Base-by-base conservation (phyloP, 164 flowering plant genomes). In the Aristolochia californica region DNA sequence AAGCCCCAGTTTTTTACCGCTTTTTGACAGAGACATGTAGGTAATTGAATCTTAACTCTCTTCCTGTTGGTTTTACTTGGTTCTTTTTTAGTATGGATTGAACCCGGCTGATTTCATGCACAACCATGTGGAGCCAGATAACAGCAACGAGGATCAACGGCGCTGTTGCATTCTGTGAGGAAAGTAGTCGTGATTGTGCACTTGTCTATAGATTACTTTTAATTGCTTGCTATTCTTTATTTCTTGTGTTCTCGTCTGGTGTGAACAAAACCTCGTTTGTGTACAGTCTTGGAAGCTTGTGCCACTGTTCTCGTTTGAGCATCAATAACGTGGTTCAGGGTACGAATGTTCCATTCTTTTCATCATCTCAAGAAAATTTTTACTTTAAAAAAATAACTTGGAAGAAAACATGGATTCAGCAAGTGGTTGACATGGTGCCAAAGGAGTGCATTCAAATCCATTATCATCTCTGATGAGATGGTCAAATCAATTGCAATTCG, bases 81-180 rank as follows among this genome's bases (percentile, higher is more conserved):
- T 56, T 43, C 38, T 11, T 34, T 5, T 75, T 72, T 77, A 81
- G 86, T 81, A 83, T 70, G 85, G 86, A 53, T 50, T 76, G 66
- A 75, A 69, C 62, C 50, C 58, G 15, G 60, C 68, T 18, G 74
- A 66, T 18, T 70, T 68, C 54, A 72, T 62, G 34, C 64, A 65
- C 27, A 65, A 21, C 55, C 59, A 56, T 13, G 45, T 55, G 49
- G 51, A 50, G 51, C 18, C 45, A 21, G 61, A 25, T 44, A 73
- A 56, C 58, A 43, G 72, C 56, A 56, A 45, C 66, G 65, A 68
- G 57, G 62, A 47, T 25, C 51, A 23, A 24, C 45, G 51, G 43
- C 57, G 51, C 47, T 69, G 60, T 38, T 40, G 44, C 26, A 64
- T 60, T 28, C 24, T 64, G 67, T 68, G 56, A 52, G 53, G n/a